Evolutionary conservation across 2,329 filamentous ascomycete genomes (phyloP), one percentile per base, ranked within the genome.

Genomic region (Aspergillus sp.): DNA sequence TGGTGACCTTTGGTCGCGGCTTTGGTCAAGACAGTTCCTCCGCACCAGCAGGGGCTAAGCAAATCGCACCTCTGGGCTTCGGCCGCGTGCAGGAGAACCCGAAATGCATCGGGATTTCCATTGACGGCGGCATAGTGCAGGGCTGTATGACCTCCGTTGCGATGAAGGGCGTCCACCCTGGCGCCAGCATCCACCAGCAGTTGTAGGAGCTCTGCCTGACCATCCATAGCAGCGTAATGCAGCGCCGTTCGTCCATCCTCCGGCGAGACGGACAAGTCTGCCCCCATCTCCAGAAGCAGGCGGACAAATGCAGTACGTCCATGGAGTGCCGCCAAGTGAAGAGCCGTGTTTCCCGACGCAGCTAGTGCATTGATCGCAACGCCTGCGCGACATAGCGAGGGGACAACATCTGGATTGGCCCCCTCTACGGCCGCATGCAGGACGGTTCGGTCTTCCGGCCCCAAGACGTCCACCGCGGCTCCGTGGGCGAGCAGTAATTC

Each of bases 161-260:
- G n/a, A 33, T 33, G 44, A n/a, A 35, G 16, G 24, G n/a, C n/a
- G 3, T 13, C 35, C 10, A 38, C 35, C 4, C 30, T 22, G 26
- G 44, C 44, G n/a, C 44, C 44, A 33, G 44, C 44, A 19, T 46
- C 44, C n/a, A 46, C 24, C 3, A 46, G 44, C 44, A 46, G 4
- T 8, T 46, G 44, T 10, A 46, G 6, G 44, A 46, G 24, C 7
- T 32, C 44, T 4, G 26, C 7, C 44, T 46, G 44, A 4, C 30
- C 44, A 19, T 8, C 2, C 1, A 3, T 4, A 4, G 44, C 24
- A 46, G 44, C 44, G 26, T 6, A 32, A 46, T 46, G 44, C 30
- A 46, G 44, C 16, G 44, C n/a, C 10, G 44, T 46, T 14, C 26
- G 26, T 46, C 44, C 44, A 35, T 46, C 44, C 14, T 1, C 7